phyloP scores from a whole-genome alignment of 2,329 filamentous ascomycete species.

The Nothopassalora personata region DNA sequence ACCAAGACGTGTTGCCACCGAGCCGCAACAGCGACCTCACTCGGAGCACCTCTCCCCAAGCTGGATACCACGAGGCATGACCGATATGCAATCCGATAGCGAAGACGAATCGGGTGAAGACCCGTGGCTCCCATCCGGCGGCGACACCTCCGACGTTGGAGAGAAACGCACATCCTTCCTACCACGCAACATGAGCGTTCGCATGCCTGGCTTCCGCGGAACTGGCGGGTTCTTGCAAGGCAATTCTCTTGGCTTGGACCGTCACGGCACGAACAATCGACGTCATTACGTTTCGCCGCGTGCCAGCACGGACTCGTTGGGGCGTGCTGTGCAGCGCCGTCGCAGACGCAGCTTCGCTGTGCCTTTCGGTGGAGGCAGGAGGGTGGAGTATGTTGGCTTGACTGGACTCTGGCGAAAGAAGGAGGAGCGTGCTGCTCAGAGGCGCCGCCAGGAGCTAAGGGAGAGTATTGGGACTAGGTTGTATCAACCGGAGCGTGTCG shows the following conservation, averaged over 20 bases:
- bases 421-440: constrained; percentile 46
- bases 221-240: constrained; percentile 46
- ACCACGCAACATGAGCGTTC: constrained; percentile 30
- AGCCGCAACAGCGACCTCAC: constrained; percentile 26
- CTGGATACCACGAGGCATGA: constrained; percentile 60
- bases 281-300: constrained; percentile 35
- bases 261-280: constrained; percentile 40
- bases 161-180: constrained; percentile 14
- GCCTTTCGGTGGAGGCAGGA: constrained; percentile 33
- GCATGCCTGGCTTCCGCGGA: constrained; percentile 37
- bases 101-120: constrained; percentile 24
- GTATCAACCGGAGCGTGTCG: background rate
- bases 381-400: constrained; percentile 49
- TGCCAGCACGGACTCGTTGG: constrained; percentile 23
- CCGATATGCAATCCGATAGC: constrained; percentile 50
- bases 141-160: constrained; percentile 42
- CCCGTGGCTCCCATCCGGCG: constrained; percentile 37
- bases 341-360: constrained; percentile 17
- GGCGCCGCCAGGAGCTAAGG: constrained; percentile 49
- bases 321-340: constrained; percentile 9
- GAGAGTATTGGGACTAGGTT: constrained; percentile 42
- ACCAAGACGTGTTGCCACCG: constrained; percentile 19
- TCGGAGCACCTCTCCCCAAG: constrained; percentile 50
- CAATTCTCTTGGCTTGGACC: constrained; percentile 53
- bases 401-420: constrained; percentile 44